Conservation (phyloP, 2,329 filamentous ascomycete genomes). For the Fusarium tjaetaba region DNA sequence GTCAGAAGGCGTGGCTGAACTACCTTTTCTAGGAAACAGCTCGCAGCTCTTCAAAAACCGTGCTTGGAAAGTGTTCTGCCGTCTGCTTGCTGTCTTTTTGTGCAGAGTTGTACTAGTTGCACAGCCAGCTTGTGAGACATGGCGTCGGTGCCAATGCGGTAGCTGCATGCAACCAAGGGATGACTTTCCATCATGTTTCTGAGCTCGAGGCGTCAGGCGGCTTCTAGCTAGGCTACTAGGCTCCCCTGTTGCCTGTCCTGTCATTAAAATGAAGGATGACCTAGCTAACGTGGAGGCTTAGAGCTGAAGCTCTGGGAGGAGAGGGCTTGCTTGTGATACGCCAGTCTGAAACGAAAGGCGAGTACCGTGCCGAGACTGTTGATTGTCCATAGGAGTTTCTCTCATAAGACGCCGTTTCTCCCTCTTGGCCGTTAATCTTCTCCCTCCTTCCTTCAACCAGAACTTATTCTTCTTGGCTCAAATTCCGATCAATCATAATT, state of each 20-base stretch:
- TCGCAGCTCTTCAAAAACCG: background rate
- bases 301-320: constrained; percentile 13
- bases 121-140: constrained; percentile 30
- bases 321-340: constrained; percentile 10
- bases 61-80: background rate
- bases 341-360: constrained; percentile 15
- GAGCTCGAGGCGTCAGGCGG: constrained; percentile 23
- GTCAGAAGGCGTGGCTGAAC: constrained; percentile 12
- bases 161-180: constrained; percentile 2
- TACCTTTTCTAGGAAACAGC: background rate
- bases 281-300: constrained; percentile 21
- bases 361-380: constrained; percentile 18
- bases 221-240: constrained; percentile 22
- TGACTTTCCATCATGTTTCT: background rate
- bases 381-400: constrained; percentile 9
- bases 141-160: background rate
- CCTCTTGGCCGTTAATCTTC: background rate
- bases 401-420: constrained; percentile 14
- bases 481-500: background rate
- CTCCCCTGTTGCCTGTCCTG: constrained; percentile 30
- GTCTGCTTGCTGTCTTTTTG: background rate
- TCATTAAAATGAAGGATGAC: constrained; percentile 38
- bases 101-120: constrained; percentile 25
- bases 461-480: background rate
- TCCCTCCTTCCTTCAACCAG: background rate